A percentile compares a stretch with the other conserved stretches of the same genome.
Conservation (phyloP, 2,329 filamentous ascomycete species). For the Neocucurbitaria cava region DNA sequence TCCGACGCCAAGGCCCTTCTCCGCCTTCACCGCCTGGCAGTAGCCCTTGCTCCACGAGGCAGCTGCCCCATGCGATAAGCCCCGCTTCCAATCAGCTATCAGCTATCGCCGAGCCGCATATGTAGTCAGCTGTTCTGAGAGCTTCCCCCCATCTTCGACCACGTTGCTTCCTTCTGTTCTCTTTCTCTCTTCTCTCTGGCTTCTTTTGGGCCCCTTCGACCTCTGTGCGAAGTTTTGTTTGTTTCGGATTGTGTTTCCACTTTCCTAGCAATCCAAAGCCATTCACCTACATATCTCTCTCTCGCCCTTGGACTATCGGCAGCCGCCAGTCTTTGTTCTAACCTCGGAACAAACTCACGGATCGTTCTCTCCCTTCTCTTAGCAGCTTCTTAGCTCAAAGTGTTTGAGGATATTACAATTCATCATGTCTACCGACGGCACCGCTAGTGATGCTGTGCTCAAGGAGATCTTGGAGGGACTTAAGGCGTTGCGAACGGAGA, state of each 20-base stretch:
- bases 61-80: constrained; percentile 44
- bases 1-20: constrained; percentile 30
- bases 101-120: constrained; percentile 27
- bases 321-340: constrained; percentile 17
- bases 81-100: constrained; percentile 29
- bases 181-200: constrained; percentile 15
- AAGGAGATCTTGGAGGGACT: constrained; percentile 64
- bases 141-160: constrained; percentile 18
- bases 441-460: constrained; percentile 51
- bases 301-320: not conserved
- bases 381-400: not conserved
- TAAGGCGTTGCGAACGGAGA: constrained; percentile 63
- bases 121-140: constrained; percentile 27
- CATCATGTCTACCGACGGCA: constrained; percentile 41
- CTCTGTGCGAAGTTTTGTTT: constrained; percentile 13
- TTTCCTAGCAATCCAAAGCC: constrained; percentile 2
- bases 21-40: constrained; percentile 11
- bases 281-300: not conserved
- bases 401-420: constrained; percentile 7
- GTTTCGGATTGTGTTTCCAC: constrained; percentile 2
- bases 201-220: constrained; percentile 13
- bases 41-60: constrained; percentile 12
- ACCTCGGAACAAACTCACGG: constrained; percentile 11
- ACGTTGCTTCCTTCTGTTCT: constrained; percentile 18
- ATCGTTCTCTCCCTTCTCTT: constrained; percentile 1